Conservation (phyloP, 805 yeast species). For the Alloascoidea hylecoeti region DNA sequence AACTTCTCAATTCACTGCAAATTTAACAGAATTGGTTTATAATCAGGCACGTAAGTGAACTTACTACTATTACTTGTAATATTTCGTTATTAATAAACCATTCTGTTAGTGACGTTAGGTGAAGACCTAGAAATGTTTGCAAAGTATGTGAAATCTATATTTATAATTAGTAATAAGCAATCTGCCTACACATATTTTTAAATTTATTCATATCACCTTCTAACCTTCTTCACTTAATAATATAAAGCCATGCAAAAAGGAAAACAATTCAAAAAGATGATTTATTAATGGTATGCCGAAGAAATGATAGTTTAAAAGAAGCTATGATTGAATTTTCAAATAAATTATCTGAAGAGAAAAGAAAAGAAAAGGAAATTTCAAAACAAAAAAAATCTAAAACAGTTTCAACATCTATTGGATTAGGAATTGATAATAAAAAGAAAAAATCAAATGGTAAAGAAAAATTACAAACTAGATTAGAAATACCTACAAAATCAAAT, state of each 20-base stretch:
- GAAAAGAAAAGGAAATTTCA: too few relatives aligned
- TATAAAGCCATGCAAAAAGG: conserved; percentile 15
- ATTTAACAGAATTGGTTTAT: conserved; percentile 17
- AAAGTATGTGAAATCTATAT: conserved; percentile 8
- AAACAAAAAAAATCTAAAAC: too few relatives aligned
- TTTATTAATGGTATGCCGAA: conserved; percentile 15
- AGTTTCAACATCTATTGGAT: too few relatives aligned
- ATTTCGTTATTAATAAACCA: background rate
- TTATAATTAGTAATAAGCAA: background rate
- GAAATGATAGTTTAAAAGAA: conserved; percentile 13
- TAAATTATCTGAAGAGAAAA: background rate
- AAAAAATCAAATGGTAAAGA: too few relatives aligned
- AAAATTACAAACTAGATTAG: too few relatives aligned
- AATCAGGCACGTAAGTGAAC: conserved; percentile 12
- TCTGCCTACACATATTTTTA: background rate
- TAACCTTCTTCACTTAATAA: too few relatives aligned
- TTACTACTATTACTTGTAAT: conserved; percentile 1
- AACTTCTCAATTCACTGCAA: conserved; percentile 17
- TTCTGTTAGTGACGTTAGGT: conserved; percentile 11
- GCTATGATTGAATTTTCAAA: conserved; percentile 11
- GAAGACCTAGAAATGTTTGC: conserved; percentile 16
- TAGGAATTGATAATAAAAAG: too few relatives aligned
- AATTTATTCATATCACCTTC: background rate
- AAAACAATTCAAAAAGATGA: conserved; percentile 14
- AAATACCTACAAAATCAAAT: too few relatives aligned